Base-by-base conservation (phyloP, 2,329 filamentous ascomycete species). In the Fusarium protoensiforme region DNA sequence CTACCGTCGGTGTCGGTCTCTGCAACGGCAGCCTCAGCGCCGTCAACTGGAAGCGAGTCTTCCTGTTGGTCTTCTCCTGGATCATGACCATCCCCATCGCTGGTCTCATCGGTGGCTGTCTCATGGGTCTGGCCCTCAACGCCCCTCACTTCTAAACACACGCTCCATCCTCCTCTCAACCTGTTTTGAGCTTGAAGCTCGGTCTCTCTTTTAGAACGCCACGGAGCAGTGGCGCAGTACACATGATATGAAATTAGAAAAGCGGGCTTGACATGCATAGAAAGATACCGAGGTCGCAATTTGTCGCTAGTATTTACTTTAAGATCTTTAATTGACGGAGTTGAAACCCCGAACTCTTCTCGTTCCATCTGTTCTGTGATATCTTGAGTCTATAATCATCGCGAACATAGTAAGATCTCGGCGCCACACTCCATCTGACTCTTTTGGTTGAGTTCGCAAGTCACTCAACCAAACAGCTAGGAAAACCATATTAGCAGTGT, bases 1-100 rank as follows among this genome's bases (percentile, higher is more conserved):
- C 93, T 29, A 94, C 92, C 1, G 91, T 94, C 51, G 93, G 93
- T 68, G 93, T 95, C 57, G 92, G 92, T 79, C 89, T 95, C 22
- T 94, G 92, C 87, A 94, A 94, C 80, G 92, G 92, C 36, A 91
- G 88, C 31, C 71, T 90, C 67, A 92, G 90, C 83, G 92, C 93
- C 1, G 90, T 95, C 77, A 95, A 95, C 87, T 95, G 87, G 84
- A 89, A 94, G 83, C 90, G 92, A 80, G 91, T 95, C 11, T 88
- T 87, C 46, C 88, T 94, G 9, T 80, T 95, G 68, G 75, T 92
- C 59, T 82, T 93, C 64, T 90, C 89, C 1, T 95, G 93, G 83
- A 76, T 84, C 76, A 81, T 84, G 81, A 85, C 84, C 31, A 83
- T 85, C 56, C 84, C 84, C 53, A 79, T 85, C 62, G 84, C 84